Evolutionary conservation across 1,284 basidiomycete genomes (phyloP), one percentile per base, ranked within the genome.

Genomic region (Ustilago loliicola): DNA sequence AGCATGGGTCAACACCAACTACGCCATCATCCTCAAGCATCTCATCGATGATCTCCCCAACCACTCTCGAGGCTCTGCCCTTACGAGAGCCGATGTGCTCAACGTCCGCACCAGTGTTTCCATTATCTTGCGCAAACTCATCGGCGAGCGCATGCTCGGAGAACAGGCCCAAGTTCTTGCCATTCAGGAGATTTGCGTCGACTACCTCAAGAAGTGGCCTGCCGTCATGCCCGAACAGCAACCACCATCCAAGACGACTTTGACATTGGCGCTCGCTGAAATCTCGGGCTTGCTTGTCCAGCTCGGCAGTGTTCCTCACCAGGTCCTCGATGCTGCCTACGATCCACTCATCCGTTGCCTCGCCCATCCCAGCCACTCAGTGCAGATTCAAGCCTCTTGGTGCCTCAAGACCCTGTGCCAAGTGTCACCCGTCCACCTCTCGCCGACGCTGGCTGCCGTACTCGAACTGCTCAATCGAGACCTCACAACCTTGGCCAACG

Each of bases 201-300:
- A 89, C 6, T 97, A 95, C 82, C 88, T 98, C 62, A 94, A 93
- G 84, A 90, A 93, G 67, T 99, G 95, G 94, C 95, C 95, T 0
- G 92, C 94, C 0, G 90, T 96, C 85, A 92, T 97, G 90, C 95
- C 94, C 2, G 94, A 94, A 5, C 91, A 94, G 74, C 88, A 88
- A 25, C 90, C 92, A 0, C 94, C 95, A 0, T 89, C 88, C 62
- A 91, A 94, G 25, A 87, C 91, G 1, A 90, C 93, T 1, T 88
- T 98, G 11, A 90, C 92, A 1, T 89, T 96, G 23, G 92, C 91
- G 1, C 88, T 99, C 15, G 89, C 92, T 56, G 96, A 98, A 86
- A 91, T 94, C 21, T 91, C 94, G 0, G 94, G 93, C 2, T 87
- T 99, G 3, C 87, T 99, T 2, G 92, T 92, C 58, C 94, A 96